These are phyloP conservation scores for Anthoceros angustus DNA, from an alignment of 225 moss, liverwort and hornwort species.

Conservation along the genomic window DNA sequence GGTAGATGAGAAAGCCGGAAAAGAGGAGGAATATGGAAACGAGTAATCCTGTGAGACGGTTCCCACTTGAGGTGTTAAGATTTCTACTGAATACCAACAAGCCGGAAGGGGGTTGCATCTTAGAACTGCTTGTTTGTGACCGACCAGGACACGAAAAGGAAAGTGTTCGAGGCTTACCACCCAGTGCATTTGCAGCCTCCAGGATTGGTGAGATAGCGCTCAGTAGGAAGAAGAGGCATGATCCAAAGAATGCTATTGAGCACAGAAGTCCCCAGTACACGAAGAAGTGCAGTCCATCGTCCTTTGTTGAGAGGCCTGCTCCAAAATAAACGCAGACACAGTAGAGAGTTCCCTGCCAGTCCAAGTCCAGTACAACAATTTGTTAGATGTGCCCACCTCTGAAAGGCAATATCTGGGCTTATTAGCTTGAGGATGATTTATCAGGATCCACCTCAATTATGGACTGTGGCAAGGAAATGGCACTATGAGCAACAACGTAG, in stretches of 20 bases:
- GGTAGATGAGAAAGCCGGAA: conserved; percentile 20
- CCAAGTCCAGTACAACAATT: background rate
- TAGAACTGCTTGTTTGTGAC: background rate
- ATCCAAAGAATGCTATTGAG: conserved; percentile 9
- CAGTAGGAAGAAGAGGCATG: conserved; percentile 11
- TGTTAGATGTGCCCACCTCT: background rate
- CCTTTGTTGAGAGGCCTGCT: conserved; percentile 1
- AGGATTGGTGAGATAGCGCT: conserved; percentile 14
- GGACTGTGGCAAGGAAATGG: conserved; percentile 11
- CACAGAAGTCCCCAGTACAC: conserved; percentile 7
- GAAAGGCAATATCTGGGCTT: no score
- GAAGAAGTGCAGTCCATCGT: conserved; percentile 6
- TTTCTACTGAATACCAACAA: background rate
- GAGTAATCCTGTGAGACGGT: conserved; percentile 11
- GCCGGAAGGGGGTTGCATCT: background rate
- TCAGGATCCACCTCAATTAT: conserved; percentile 10
- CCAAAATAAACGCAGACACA: conserved; percentile 10
- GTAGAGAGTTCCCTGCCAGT: conserved; percentile 9
- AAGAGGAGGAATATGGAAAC: conserved; percentile 14
- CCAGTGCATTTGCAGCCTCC: conserved; percentile 10
- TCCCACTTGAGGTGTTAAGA: background rate
- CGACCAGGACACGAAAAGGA: no score
- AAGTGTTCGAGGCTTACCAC: conserved; percentile 8
- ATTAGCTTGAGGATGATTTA: no score
- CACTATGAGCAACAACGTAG: conserved; percentile 13